A percentile compares a stretch with the other conserved stretches of the same genome.
These are phyloP conservation scores for Phytophthora aleatoria DNA, from an alignment of 352 stramenopile species.

Conservation along the genomic window DNA sequence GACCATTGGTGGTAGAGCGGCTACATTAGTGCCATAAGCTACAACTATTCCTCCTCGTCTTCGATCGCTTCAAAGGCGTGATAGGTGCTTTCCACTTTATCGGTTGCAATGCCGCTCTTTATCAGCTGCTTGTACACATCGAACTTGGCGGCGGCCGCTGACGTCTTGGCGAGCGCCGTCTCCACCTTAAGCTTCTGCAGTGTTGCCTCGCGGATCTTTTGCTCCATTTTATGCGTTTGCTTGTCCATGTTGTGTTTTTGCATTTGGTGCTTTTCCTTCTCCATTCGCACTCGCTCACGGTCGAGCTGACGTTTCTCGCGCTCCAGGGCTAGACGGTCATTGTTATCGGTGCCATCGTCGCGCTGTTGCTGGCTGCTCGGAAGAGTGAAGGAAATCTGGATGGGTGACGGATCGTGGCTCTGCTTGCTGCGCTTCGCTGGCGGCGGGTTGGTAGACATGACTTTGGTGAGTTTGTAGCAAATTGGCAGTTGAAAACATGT, in stretches of 20 bases:
- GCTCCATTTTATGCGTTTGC: not conserved
- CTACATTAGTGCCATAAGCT: no score
- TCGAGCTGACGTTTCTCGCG: not conserved
- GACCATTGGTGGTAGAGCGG: no score
- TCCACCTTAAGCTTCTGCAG: not conserved
- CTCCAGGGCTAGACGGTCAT: not conserved
- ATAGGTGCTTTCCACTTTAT: not conserved
- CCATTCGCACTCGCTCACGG: not conserved
- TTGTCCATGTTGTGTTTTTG: not conserved
- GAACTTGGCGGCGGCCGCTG: not conserved
- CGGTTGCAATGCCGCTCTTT: not conserved
- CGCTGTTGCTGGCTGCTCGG: not conserved
- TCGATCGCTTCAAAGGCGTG: not conserved
- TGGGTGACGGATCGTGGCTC: not conserved
- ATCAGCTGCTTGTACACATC: not conserved
- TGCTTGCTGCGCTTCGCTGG: not conserved
- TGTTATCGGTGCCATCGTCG: not conserved
- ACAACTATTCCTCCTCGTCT: not conserved
- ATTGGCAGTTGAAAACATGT: no score
- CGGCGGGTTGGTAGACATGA: no score
- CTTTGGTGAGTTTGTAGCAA: no score
- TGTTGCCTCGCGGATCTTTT: not conserved
- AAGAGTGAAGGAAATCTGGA: not conserved
- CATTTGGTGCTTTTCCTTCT: not conserved
- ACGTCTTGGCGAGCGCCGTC: not conserved